These are phyloP conservation scores for Penicillium ochrochloron DNA, from an alignment of 495 filamentous ascomycete species.

Conservation along the genomic window DNA sequence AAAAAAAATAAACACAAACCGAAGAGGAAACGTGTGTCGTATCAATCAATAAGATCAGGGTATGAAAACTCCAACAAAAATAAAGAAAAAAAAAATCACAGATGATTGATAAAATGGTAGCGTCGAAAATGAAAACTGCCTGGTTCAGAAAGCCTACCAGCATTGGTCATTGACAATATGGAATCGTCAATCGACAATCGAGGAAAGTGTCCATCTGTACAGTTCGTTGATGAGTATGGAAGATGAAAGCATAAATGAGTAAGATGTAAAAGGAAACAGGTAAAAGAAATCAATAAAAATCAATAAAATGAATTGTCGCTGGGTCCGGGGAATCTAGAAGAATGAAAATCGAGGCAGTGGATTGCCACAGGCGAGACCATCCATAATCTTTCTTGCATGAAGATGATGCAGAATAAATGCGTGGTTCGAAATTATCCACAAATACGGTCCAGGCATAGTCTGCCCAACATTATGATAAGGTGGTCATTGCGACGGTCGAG, in stretches of 20 bases:
- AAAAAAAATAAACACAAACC: constrained; percentile 7
- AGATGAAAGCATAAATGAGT: constrained; percentile 13
- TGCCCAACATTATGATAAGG: not conserved
- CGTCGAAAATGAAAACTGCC: constrained; percentile 13
- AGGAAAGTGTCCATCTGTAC: constrained; percentile 24
- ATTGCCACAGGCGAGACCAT: constrained; percentile 14
- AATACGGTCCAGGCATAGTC: constrained; percentile 4
- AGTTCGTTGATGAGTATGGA: constrained; percentile 12
- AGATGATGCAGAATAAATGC: constrained; percentile 12
- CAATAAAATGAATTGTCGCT: constrained; percentile 28
- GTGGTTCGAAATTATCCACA: constrained; percentile 11
- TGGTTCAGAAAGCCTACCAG: constrained; percentile 16
- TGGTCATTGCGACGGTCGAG: not conserved
- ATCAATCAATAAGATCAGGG: constrained; percentile 23
- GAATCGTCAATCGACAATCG: not conserved
- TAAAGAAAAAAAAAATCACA: not conserved
- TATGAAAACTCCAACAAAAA: constrained; percentile 22
- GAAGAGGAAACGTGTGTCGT: constrained; percentile 18
- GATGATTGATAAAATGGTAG: constrained; percentile 3
- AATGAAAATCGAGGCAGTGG: constrained; percentile 22
- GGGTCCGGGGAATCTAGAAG: constrained; percentile 38
- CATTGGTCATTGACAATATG: not conserved
- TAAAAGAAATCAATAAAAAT: constrained; percentile 16
- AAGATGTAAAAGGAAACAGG: not conserved
- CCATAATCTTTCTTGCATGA: constrained; percentile 17